phyloP scores from a whole-genome alignment of 306 rosid species.

The Inga oerstediana region DNA sequence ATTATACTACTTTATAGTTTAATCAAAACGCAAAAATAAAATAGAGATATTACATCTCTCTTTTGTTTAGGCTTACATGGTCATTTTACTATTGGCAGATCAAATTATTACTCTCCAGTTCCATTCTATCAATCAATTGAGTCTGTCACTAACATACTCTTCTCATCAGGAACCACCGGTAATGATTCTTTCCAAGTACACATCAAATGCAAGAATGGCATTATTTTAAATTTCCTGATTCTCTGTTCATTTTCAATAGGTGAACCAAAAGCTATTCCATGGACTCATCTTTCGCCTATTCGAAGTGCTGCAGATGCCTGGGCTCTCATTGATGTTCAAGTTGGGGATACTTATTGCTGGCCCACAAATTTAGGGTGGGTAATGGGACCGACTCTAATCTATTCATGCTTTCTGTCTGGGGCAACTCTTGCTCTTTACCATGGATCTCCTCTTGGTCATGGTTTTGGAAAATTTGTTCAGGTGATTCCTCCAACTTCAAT shows the following conservation, averaged over 20 bases:
- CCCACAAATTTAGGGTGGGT: slow-evolving; percentile 98
- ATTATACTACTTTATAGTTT: neutral
- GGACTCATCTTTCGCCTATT: slow-evolving; percentile 92
- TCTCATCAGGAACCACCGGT: slow-evolving; percentile 99
- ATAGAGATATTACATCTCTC: slow-evolving; percentile 19
- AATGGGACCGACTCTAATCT: slow-evolving; percentile 76
- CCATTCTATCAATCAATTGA: slow-evolving; percentile 69
- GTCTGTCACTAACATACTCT: slow-evolving; percentile 74
- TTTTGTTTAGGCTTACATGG: slow-evolving; percentile 28
- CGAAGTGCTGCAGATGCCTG: slow-evolving; percentile 77
- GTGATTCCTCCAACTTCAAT: slow-evolving; percentile 46
- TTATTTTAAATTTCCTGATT: slow-evolving; percentile 30
- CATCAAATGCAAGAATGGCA: neutral
- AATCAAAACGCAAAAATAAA: slow-evolving; percentile 2
- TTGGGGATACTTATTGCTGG: slow-evolving; percentile 78
- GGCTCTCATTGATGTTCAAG: slow-evolving; percentile 63
- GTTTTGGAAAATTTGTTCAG: slow-evolving; percentile 93
- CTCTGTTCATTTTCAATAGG: slow-evolving; percentile 49
- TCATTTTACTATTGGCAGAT: slow-evolving; percentile 52
- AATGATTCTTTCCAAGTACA: slow-evolving; percentile 22
- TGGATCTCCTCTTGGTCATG: slow-evolving; percentile 91
- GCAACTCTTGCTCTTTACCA: slow-evolving; percentile 92
- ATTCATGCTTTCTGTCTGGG: slow-evolving; percentile 69
- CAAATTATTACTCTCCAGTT: slow-evolving; percentile 55
- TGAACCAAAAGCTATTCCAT: slow-evolving; percentile 95